A percentile compares a stretch with the other conserved stretches of the same genome.
These are phyloP conservation scores for Nadsonia fulvescens DNA, from an alignment of 805 yeast species.

Conservation along the genomic window DNA sequence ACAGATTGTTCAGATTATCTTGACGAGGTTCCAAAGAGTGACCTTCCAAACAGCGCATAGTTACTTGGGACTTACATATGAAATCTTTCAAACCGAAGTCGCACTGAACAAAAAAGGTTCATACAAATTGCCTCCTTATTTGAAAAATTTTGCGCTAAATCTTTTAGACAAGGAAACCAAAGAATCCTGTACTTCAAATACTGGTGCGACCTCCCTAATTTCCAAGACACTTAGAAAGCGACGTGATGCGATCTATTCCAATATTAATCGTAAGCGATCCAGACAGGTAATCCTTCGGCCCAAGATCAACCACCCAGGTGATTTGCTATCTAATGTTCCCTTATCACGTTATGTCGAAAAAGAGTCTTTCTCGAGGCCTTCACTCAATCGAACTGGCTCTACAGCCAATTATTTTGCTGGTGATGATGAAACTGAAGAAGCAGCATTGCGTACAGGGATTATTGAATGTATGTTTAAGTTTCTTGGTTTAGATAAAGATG, in stretches of 20 bases:
- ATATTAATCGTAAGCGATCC: no score
- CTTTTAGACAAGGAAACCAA: no score
- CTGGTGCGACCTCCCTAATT: no score
- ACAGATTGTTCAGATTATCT: conserved; percentile 82
- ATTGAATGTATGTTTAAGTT: conserved; percentile 52
- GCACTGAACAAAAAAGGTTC: conserved; percentile 34
- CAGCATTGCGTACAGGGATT: conserved; percentile 41
- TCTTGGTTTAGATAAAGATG: conserved; percentile 42
- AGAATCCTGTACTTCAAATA: no score
- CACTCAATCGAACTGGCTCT: conserved; percentile 1
- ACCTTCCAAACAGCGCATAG: conserved; percentile 81
- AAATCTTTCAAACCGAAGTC: conserved; percentile 60
- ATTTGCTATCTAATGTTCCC: conserved; percentile 66
- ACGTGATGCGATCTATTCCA: no score
- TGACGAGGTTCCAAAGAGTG: conserved; percentile 73
- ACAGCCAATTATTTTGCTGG: conserved; percentile 27
- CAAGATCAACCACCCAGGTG: conserved; percentile 56
- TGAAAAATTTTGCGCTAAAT: conserved; percentile 40
- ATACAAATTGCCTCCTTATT: conserved; percentile 42
- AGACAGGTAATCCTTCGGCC: conserved; percentile 13
- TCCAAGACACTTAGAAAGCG: no score
- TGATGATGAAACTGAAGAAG: conserved; percentile 58
- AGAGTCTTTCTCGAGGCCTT: conserved; percentile 2
- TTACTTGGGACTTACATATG: conserved; percentile 70
- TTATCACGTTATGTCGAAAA: conserved; percentile 9